Base-by-base conservation (phyloP, 1,284 basidiomycete species). In the Trichosporon sp. region DNA sequence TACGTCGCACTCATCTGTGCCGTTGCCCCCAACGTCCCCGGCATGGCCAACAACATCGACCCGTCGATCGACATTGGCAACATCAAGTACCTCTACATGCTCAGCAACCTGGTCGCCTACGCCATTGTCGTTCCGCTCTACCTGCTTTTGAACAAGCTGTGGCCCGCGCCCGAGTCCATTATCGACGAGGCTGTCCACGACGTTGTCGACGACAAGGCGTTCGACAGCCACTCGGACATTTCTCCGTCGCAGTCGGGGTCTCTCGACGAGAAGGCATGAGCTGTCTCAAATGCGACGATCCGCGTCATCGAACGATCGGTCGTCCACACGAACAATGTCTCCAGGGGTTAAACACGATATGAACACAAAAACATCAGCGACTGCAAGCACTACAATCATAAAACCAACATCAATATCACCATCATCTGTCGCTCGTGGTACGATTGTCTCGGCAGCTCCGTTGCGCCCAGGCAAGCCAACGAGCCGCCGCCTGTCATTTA, bases 11-110 rank as follows among this genome's bases (percentile, higher is more conserved):
- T 74, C 44, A 14, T 90, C 60, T 75, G 86, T 8, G 90, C 90
- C 16, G 88, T 94, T 65, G 82, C 88, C 21, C 89, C 91, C 77
- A 92, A 91, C 73, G 85, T 91, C 11, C 87, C 91, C 19, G 90
- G 82, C 40, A 72, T 74, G 73, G 65, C 61, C 68, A 67, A 73
- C 37, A 68, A 70, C 46, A 71, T 72, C 59, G 67, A 77, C 63
- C 27, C 61, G 46, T 86, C 84, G 84, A 65, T 73, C 29, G 85
- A 87, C 9, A 84, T 83, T 49, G 79, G 78, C 0, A 88, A 90
- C n/a, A 87, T 88, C n/a, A 65, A 68, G 62, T 76, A 76, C 61
- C 60, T 77, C 58, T 77, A 77, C 71, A 85, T 89, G 68, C 64
- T 79, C 5, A 65, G 69, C 19, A 71, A 72, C 62, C 61, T 69